Conservation (phyloP, 257 asterid species). For the Solanum okadae region DNA sequence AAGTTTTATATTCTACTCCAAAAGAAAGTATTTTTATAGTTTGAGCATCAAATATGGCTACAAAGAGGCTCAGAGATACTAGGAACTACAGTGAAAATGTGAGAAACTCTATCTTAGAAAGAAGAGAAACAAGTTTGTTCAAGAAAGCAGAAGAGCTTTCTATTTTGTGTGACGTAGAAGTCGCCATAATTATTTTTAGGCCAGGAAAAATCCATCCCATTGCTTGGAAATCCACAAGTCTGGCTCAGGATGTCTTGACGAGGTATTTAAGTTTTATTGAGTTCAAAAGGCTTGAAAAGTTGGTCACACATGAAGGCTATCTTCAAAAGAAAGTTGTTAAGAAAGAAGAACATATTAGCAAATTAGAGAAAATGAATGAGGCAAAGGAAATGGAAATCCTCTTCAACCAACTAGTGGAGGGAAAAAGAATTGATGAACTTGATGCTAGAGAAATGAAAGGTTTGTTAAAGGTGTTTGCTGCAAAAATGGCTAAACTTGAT, state of each 20-base stretch:
- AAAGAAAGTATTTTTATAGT: background rate
- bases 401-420: slow-evolving; percentile 18
- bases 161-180: background rate
- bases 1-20: background rate
- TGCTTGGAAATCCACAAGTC: background rate
- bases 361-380: background rate
- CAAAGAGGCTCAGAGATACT: slow-evolving; percentile 12
- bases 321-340: slow-evolving; percentile 6
- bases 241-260: background rate
- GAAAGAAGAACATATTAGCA: background rate
- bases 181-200: background rate
- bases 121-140: background rate
- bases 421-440: slow-evolving; percentile 12
- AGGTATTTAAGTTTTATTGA: background rate
- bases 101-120: slow-evolving; percentile 10
- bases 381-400: background rate
- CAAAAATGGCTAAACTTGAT: slow-evolving; percentile 17
- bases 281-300: background rate
- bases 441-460: slow-evolving; percentile 20
- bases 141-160: background rate
- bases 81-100: slow-evolving; percentile 2
- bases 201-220: background rate
- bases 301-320: slow-evolving; percentile 22
- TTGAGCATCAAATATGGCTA: slow-evolving; percentile 15
- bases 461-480: slow-evolving; percentile 1